phyloP scores from a whole-genome alignment of 441 rosid species.

The Aleurites moluccanus region DNA sequence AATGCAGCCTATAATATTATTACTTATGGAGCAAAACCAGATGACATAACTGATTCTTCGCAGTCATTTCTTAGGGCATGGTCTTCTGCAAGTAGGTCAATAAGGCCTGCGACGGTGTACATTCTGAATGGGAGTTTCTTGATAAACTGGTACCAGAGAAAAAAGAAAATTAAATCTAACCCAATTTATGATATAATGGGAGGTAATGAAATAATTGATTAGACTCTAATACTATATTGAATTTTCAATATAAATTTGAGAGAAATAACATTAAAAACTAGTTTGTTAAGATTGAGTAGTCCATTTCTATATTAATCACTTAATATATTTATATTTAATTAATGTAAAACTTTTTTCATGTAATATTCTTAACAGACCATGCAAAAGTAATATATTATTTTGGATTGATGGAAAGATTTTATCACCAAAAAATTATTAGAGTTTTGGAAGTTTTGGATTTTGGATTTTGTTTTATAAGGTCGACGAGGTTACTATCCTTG shows the following conservation, averaged over 20 bases:
- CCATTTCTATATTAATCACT: too few relatives aligned
- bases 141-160: too few relatives aligned
- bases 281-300: too few relatives aligned
- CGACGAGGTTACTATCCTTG: constrained; percentile 41
- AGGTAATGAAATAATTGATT: too few relatives aligned
- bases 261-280: too few relatives aligned
- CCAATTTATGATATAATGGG: too few relatives aligned
- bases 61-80: constrained; percentile 53
- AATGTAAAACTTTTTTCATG: too few relatives aligned
- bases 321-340: too few relatives aligned
- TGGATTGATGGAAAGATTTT: constrained; percentile 51
- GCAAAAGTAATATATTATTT: constrained; percentile 42
- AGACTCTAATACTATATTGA: too few relatives aligned
- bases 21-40: constrained; percentile 58
- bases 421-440: constrained; percentile 51
- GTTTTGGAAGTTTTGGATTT: constrained; percentile 34
- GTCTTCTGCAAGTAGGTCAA: constrained; percentile 58
- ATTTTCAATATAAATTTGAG: too few relatives aligned
- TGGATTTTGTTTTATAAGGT: constrained; percentile 57
- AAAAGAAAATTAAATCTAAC: too few relatives aligned
- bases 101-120: constrained; percentile 39
- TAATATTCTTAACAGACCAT: too few relatives aligned
- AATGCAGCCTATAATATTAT: constrained; percentile 37
- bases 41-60: constrained; percentile 55
- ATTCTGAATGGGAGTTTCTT: constrained; percentile 60